Evolutionary conservation across 2,329 filamentous ascomycete species (phyloP).

Genomic region (Parastagonospora avenae): DNA sequence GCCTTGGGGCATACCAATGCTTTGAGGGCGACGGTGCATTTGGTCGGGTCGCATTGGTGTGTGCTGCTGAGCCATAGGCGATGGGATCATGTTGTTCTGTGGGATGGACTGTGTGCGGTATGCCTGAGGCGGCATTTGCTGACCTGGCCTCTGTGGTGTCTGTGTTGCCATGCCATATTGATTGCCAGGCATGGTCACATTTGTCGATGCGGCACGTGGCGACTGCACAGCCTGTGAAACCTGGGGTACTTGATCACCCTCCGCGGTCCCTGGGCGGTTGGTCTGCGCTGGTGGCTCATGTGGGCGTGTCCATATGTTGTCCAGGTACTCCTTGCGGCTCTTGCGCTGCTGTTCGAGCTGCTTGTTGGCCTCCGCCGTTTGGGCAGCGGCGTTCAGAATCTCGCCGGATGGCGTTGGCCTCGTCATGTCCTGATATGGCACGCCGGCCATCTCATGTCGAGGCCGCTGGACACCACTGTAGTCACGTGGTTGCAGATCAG

Average conservation of each 20-base stretch:
- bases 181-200: constrained; percentile 59
- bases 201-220: constrained; percentile 63
- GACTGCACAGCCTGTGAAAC: constrained; percentile 54
- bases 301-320: constrained; percentile 79
- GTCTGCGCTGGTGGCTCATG: constrained; percentile 74
- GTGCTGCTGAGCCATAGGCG: constrained; percentile 72
- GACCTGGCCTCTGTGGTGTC: constrained; percentile 61
- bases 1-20: constrained; percentile 49
- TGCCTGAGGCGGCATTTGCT: constrained; percentile 66
- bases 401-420: constrained; percentile 77
- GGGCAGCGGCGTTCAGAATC: constrained; percentile 82
- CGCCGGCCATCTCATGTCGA: constrained; percentile 86
- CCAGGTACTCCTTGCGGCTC: constrained; percentile 78
- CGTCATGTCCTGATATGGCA: constrained; percentile 81
- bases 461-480: constrained; percentile 84
- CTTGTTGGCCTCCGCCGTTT: constrained; percentile 91
- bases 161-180: constrained; percentile 65
- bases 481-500: constrained; percentile 76
- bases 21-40: constrained; percentile 70
- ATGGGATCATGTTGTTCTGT: constrained; percentile 73
- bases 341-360: constrained; percentile 78
- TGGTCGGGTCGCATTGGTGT: constrained; percentile 64
- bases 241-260: constrained; percentile 46
- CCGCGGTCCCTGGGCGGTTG: constrained; percentile 46
- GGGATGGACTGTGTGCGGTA: constrained; percentile 75